These are phyloP conservation scores for Cyathus striatus DNA, from an alignment of 768 basidiomycete species.

Conservation along the genomic window DNA sequence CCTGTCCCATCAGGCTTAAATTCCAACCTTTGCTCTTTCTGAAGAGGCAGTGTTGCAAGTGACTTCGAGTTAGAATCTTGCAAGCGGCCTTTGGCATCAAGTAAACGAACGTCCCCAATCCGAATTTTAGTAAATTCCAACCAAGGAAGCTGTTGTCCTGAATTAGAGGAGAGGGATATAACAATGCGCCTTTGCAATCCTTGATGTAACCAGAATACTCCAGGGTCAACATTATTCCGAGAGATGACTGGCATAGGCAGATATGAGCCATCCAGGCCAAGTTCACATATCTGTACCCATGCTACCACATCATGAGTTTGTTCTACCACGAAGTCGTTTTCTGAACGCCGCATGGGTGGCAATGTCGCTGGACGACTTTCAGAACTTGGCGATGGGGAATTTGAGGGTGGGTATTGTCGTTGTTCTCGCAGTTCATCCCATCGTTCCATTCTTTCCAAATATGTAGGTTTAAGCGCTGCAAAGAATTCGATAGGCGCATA, in stretches of 20 bases:
- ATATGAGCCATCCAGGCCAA: slow-evolving; percentile 82
- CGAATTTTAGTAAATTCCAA: slow-evolving; percentile 69
- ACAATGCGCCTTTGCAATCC: slow-evolving; percentile 84
- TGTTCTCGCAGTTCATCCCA: slow-evolving; percentile 94
- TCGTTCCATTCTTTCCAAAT: slow-evolving; percentile 82
- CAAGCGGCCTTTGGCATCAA: slow-evolving; percentile 78
- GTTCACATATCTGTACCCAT: slow-evolving; percentile 81
- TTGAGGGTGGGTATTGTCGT: slow-evolving; percentile 37
- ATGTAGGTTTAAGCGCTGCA: slow-evolving; percentile 73
- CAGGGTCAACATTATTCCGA: slow-evolving; percentile 70
- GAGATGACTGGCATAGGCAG: slow-evolving; percentile 78
- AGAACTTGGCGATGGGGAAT: slow-evolving; percentile 24
- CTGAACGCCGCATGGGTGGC: slow-evolving; percentile 86
- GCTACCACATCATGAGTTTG: slow-evolving; percentile 90
- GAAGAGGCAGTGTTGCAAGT: slow-evolving; percentile 67
- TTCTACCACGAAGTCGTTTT: slow-evolving; percentile 85
- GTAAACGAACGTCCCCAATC: slow-evolving; percentile 77
- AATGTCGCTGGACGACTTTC: slow-evolving; percentile 37
- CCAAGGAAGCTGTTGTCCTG: slow-evolving; percentile 89
- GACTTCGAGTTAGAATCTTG: slow-evolving; percentile 74
- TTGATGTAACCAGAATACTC: slow-evolving; percentile 86
- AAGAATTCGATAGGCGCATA: slow-evolving; percentile 92
- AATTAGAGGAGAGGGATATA: slow-evolving; percentile 78
- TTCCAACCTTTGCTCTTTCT: slow-evolving; percentile 66
- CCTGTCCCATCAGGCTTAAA: slow-evolving; percentile 86